Evolutionary conservation across 1,284 basidiomycete genomes (phyloP), one percentile per base, ranked within the genome.

Genomic region (Ustilago sp.): DNA sequence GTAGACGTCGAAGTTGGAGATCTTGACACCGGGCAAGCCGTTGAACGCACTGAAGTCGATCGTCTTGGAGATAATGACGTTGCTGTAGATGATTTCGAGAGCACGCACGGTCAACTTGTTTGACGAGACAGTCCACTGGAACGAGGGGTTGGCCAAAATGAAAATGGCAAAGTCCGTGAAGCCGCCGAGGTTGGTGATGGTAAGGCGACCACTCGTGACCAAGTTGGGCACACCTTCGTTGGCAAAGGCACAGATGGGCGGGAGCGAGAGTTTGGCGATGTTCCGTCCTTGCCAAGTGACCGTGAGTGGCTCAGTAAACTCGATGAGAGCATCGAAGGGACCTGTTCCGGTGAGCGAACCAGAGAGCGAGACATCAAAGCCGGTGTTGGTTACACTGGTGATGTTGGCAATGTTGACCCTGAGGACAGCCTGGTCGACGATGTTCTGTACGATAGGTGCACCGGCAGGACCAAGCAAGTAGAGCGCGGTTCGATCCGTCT

Each of bases 21-120:
- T 91, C 1, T 89, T 90, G 45, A 87, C 83, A 34, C 84, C 85
- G 15, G 91, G 90, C 28, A 93, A 86, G 58, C 88, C 88, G 74
- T 92, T 91, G 87, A 93, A 93, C 4, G 91, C 92, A 82, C 90
- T 90, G 87, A 93, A 89, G 9, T 90, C 87, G 59, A 93, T 86
- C 8, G 88, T 88, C 87, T 93, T 93, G 55, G 87, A 88, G 60
- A 93, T 88, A 0, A 88, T 88, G 34, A 93, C 90, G 57, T 90
- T 88, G 74, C 91, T 90, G 79, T 93, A 93, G 75, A 90, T 89
- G 36, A 91, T 92, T 13, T 90, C 90, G 1, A 93, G 88, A 4
- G 92, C 91, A 3, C 88, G 89, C 13, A 93, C 87, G 39, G 90
- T 89, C 55, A 93, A 88, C 41, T 88, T 89, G 43, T 88, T 75